Base-by-base conservation (phyloP, 805 yeast genomes). In the Wickerhamomyces silvicola region DNA sequence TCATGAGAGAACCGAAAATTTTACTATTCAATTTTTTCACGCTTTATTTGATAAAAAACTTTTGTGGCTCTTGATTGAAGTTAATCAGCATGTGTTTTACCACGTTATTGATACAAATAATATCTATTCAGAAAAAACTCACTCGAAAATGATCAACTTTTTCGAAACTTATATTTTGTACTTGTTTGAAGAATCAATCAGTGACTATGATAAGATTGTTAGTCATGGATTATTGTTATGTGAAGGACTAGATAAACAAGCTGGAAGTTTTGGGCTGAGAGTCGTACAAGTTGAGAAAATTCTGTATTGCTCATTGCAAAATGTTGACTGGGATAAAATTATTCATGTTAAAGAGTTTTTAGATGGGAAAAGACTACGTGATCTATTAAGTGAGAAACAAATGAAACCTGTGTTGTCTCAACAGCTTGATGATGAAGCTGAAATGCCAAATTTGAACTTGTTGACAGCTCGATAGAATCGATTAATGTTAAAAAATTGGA, bases 101-200 rank as follows among this genome's bases (percentile, higher is more conserved):
- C 31, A 28, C 16, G 25, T 22, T 4, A 18, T 28, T 28, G 31
- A 28, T 16, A 24, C 31, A 16, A 28, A 18, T n/a, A 22, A 16
- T 13, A 15, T 22, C 6, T 28, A 28, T 22, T 10, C 31, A 16
- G 21, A 28, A 9, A 4, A 8, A 11, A 16, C 24, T 4, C 31
- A 28, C 16, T 9, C 10, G 10, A 18, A 19, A 14, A 5, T 27
- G 17, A 13, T n/a, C 4, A 4, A 5, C 4, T 27, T 27, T 12
- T 27, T 27, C 23, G 18, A 27, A 7, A 16, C 10, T 13, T 27
- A 27, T 13, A 19, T 27, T 10, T 8, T 10, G 8, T 4, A 8
- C 5, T 13, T 19, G 9, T 19, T 19, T 19, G 14, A n/a, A 5
- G 7, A 9, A 5, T 20, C 23, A 5, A 11, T 7, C 5, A 12